phyloP scores from a whole-genome alignment of 2,329 filamentous ascomycete species.

The Paramyrothecium sp. region DNA sequence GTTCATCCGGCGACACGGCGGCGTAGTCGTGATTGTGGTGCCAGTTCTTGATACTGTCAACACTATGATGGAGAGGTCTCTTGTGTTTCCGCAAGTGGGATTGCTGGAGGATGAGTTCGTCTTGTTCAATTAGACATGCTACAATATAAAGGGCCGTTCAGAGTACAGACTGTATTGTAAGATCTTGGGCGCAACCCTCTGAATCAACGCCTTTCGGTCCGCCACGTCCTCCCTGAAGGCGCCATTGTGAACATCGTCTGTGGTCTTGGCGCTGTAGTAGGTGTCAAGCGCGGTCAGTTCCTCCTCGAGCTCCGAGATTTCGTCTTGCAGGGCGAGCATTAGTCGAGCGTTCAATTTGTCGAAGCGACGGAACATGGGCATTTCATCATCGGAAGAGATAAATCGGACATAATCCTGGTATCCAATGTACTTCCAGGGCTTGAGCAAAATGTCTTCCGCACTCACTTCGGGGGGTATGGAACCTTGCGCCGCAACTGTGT shows the following conservation, averaged over 20 bases:
- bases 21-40: slow-evolving; percentile 13
- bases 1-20: slow-evolving; percentile 9
- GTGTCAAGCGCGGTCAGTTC: slow-evolving; percentile 23
- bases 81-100: slow-evolving; percentile 13
- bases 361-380: slow-evolving; percentile 32
- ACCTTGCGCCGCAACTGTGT: too few species aligned
- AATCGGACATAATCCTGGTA: slow-evolving; percentile 24
- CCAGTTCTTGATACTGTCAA: slow-evolving; percentile 21
- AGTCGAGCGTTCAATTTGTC: slow-evolving; percentile 24
- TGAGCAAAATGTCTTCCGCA: slow-evolving; percentile 1
- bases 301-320: slow-evolving; percentile 26
- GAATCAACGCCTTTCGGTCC: slow-evolving; percentile 14
- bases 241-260: slow-evolving; percentile 22
- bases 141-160: neutral
- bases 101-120: slow-evolving; percentile 22
- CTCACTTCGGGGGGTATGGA: too few species aligned
- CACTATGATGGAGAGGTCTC: slow-evolving; percentile 13
- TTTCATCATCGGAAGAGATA: slow-evolving; percentile 26
- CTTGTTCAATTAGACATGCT: slow-evolving; percentile 5
- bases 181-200: slow-evolving; percentile 12
- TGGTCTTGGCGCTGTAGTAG: slow-evolving; percentile 12
- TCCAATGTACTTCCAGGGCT: slow-evolving; percentile 29
- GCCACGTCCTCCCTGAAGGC: slow-evolving; percentile 19
- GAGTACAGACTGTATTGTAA: slow-evolving; percentile 19
- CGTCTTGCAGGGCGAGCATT: slow-evolving; percentile 29